phyloP scores from a whole-genome alignment of 768 basidiomycete species.

The Plicaturopsis crispa region DNA sequence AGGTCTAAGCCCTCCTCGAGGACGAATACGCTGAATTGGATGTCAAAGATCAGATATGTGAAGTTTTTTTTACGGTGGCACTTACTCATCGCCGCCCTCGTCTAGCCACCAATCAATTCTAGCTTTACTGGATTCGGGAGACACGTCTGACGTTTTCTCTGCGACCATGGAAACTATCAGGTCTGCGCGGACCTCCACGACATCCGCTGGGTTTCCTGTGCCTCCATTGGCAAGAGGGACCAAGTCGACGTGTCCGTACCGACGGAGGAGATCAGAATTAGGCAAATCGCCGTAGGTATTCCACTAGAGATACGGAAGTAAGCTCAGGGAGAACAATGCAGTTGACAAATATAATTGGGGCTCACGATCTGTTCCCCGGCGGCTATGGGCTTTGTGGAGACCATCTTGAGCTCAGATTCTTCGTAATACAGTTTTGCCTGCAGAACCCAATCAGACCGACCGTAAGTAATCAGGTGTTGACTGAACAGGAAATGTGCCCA shows the following conservation, averaged over 20 bases:
- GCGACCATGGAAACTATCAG: conserved; percentile 41
- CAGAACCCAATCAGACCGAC: neutral
- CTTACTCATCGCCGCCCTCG: conserved; percentile 83
- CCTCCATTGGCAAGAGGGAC: conserved; percentile 43
- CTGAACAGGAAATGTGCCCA: conserved; percentile 25
- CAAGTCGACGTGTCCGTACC: conserved; percentile 89
- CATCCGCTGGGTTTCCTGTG: conserved; percentile 69
- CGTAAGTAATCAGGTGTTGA: conserved; percentile 4
- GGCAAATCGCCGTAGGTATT: conserved; percentile 95
- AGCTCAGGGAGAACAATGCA: conserved; percentile 3
- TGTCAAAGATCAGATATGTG: neutral
- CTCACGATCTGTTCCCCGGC: conserved; percentile 84
- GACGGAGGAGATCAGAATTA: conserved; percentile 87
- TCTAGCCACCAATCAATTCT: conserved; percentile 94
- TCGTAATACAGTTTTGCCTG: conserved; percentile 87
- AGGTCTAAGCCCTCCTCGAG: conserved; percentile 45
- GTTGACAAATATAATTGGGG: too few relatives aligned
- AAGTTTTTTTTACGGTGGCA: conserved; percentile 8
- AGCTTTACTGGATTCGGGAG: conserved; percentile 29
- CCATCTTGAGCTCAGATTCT: conserved; percentile 65
- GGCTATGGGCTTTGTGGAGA: conserved; percentile 65
- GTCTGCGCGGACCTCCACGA: conserved; percentile 74
- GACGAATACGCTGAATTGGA: conserved; percentile 39
- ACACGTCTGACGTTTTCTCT: conserved; percentile 4
- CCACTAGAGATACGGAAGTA: conserved; percentile 42